Percentiles rank a stretch among this genome's conserved stretches.
phyloP scores from a whole-genome alignment of 768 basidiomycete species.

The Pulveroboletus sp. region DNA sequence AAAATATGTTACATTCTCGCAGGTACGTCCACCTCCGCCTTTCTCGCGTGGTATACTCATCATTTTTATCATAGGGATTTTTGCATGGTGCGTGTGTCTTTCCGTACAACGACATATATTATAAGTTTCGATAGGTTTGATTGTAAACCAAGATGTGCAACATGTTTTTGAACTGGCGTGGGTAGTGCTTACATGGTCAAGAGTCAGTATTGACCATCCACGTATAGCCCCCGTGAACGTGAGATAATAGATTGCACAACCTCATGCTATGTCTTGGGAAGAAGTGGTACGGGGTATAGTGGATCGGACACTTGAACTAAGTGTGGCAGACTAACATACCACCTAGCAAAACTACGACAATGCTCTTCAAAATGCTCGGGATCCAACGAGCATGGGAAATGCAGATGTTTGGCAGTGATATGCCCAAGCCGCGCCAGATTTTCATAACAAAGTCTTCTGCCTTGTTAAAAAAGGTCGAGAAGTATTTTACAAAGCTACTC shows the following conservation, averaged over 20 bases:
- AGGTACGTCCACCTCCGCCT: constrained; percentile 6
- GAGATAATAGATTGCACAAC: constrained; percentile 55
- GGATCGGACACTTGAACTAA: not conserved
- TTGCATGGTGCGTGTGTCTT: constrained; percentile 14
- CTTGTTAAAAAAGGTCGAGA: constrained; percentile 67
- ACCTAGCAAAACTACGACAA: constrained; percentile 71
- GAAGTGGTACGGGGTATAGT: constrained; percentile 71
- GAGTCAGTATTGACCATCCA: constrained; percentile 12
- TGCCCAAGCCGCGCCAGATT: constrained; percentile 57
- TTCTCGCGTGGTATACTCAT: constrained; percentile 37
- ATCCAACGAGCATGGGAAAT: constrained; percentile 56
- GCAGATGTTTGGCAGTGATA: constrained; percentile 16
- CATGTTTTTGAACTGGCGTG: constrained; percentile 28
- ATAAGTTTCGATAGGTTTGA: constrained; percentile 16
- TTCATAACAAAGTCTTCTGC: constrained; percentile 71
- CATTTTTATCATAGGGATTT: constrained; percentile 14
- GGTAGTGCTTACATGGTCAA: not conserved
- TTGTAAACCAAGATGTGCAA: constrained; percentile 24
- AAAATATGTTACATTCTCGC: constrained; percentile 32
- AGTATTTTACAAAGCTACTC: constrained; percentile 55
- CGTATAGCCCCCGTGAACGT: constrained; percentile 43
- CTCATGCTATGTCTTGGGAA: constrained; percentile 65
- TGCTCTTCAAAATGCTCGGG: constrained; percentile 73
- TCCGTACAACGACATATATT: not conserved
- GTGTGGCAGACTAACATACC: not conserved